phyloP scores from a whole-genome alignment of 441 rosid species.

The Cnidoscolus chayamansa region DNA sequence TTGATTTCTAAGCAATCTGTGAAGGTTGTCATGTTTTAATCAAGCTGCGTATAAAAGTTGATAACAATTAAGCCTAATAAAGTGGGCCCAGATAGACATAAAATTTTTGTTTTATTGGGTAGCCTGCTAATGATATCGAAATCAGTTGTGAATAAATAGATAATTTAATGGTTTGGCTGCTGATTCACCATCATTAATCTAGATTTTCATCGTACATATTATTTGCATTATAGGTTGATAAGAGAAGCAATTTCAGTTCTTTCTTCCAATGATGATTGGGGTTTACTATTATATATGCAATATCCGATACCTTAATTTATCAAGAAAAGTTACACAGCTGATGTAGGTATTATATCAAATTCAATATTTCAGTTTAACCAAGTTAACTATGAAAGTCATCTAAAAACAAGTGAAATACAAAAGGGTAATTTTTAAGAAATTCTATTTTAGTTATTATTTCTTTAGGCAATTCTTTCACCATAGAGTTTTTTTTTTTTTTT shows the following conservation, averaged over 20 bases:
- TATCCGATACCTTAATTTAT: neutral
- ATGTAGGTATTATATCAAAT: neutral
- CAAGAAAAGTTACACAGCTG: neutral
- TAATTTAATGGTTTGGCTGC: neutral
- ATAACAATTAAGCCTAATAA: neutral
- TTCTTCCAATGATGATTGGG: neutral
- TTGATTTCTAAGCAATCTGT: slow-evolving; percentile 37
- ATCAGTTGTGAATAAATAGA: neutral
- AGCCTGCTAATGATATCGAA: slow-evolving; percentile 6
- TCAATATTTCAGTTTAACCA: neutral
- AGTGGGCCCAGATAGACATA: neutral
- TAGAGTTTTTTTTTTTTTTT: too few relatives aligned
- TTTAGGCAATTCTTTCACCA: neutral
- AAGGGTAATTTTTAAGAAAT: too few relatives aligned
- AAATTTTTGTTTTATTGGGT: neutral
- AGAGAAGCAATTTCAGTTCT: neutral
- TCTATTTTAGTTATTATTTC: neutral
- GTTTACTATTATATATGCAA: neutral
- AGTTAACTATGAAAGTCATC: too few relatives aligned
- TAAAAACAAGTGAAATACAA: too few relatives aligned
- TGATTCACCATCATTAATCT: neutral
- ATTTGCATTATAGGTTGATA: neutral
- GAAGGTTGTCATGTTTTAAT: neutral
- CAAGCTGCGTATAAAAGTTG: neutral
- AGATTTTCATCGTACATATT: neutral